A percentile compares a stretch with the other conserved stretches of the same genome.
phyloP scores from a whole-genome alignment of 31 red algal species.

The Endocladia muricata region DNA sequence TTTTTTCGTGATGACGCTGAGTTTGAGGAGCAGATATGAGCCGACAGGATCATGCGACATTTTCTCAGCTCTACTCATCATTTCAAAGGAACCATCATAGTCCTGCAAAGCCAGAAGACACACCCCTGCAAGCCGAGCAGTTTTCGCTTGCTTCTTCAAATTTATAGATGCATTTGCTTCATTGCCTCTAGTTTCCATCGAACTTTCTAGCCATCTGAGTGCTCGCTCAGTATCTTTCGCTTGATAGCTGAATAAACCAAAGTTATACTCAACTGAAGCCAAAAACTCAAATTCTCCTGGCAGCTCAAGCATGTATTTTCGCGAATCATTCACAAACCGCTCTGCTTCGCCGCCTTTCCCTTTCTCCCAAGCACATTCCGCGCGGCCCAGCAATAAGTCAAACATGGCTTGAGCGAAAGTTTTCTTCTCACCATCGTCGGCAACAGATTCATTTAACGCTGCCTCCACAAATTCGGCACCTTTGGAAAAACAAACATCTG shows the following conservation, averaged over 20 bases:
- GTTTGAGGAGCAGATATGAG: slow-evolving; percentile 56
- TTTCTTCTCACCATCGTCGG: not conserved
- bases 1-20: slow-evolving; percentile 47
- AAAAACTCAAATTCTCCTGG: slow-evolving; percentile 56
- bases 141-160: slow-evolving; percentile 50
- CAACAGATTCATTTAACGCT: slow-evolving; percentile 18
- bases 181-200: slow-evolving; percentile 43
- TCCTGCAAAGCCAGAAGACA: slow-evolving; percentile 53
- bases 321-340: slow-evolving; percentile 37
- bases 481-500: slow-evolving; percentile 46
- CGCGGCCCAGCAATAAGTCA: slow-evolving; percentile 57
- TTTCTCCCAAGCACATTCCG: slow-evolving; percentile 69
- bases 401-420: slow-evolving; percentile 46
- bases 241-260: slow-evolving; percentile 59
- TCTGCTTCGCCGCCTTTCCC: slow-evolving; percentile 38
- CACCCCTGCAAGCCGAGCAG: slow-evolving; percentile 52
- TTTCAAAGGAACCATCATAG: slow-evolving; percentile 48
- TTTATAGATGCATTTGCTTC: slow-evolving; percentile 17
- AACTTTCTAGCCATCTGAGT: slow-evolving; percentile 46
- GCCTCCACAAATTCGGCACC: slow-evolving; percentile 42
- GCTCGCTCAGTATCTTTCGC: slow-evolving; percentile 33
- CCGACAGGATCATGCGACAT: slow-evolving; percentile 49
- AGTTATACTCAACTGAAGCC: slow-evolving; percentile 69
- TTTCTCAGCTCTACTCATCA: slow-evolving; percentile 56
- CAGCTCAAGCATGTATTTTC: slow-evolving; percentile 28